Evolutionary conservation across 225 moss, liverwort and hornwort species (phyloP).

Genomic region (Sphagnum contortum): DNA sequence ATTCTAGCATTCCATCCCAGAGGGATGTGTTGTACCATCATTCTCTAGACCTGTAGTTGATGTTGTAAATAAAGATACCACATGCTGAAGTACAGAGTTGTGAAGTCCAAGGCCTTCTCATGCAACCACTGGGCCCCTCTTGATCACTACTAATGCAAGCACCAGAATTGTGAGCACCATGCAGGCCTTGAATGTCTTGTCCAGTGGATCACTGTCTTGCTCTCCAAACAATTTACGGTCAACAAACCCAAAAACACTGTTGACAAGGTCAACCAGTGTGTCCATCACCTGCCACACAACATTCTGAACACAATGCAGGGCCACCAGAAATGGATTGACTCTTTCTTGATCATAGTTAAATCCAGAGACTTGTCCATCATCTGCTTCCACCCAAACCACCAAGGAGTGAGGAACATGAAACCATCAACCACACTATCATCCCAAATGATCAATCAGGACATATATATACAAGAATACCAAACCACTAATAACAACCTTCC

Average conservation of each 20-base stretch:
- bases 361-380: conserved; percentile 22
- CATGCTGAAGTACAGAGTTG: too few species aligned
- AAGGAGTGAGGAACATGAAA: too few species aligned
- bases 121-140: conserved; percentile 31
- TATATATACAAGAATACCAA: too few species aligned
- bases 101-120: not conserved
- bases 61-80: too few species aligned
- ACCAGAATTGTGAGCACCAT: conserved; percentile 85
- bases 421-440: too few species aligned
- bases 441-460: too few species aligned
- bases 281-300: conserved; percentile 74
- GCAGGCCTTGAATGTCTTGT: conserved; percentile 63
- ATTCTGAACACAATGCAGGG: conserved; percentile 52
- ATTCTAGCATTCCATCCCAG: too few species aligned
- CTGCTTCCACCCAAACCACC: conserved; percentile 8
- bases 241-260: conserved; percentile 55
- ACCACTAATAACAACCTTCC: too few species aligned
- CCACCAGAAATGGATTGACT: conserved; percentile 53
- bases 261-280: conserved; percentile 67
- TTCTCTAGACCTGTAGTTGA: too few species aligned
- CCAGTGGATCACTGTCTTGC: conserved; percentile 64
- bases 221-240: conserved; percentile 43
- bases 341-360: conserved; percentile 15
- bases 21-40: too few species aligned
- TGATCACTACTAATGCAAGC: conserved; percentile 64